phyloP scores from a whole-genome alignment of 2,329 filamentous ascomycete genomes.

The Pyricularia sp. region DNA sequence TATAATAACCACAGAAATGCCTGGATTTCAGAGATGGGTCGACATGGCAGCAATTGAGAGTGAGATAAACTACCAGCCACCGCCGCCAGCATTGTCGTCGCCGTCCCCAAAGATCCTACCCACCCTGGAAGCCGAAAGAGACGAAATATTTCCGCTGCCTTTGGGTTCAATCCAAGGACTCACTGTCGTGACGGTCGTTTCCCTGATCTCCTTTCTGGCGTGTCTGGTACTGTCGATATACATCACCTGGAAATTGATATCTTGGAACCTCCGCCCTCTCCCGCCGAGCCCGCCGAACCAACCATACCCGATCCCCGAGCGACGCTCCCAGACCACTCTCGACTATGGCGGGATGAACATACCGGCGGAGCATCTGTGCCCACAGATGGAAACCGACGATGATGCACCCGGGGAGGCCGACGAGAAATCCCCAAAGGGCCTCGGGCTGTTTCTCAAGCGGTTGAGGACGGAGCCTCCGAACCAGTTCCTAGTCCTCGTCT shows the following conservation, averaged over 20 bases:
- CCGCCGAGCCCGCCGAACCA: neutral
- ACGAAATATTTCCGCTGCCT: neutral
- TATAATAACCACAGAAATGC: neutral
- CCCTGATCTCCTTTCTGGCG: neutral
- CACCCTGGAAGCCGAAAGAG: neutral
- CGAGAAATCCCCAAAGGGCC: neutral
- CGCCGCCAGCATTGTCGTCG: neutral
- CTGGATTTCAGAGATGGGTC: neutral
- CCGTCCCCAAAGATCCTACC: neutral
- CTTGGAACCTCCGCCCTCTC: neutral
- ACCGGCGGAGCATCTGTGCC: neutral
- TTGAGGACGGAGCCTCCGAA: slow-evolving; percentile 36
- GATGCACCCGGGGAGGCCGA: neutral
- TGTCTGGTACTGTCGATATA: neutral
- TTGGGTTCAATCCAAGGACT: neutral
- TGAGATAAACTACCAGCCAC: neutral
- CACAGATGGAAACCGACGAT: neutral
- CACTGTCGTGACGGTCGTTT: neutral
- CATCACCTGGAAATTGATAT: neutral
- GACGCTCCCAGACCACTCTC: neutral
- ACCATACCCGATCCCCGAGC: neutral
- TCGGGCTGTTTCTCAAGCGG: slow-evolving; percentile 11
- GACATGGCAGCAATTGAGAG: neutral
- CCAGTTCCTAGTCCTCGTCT: slow-evolving; percentile 60
- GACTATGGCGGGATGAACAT: neutral